A percentile compares a stretch with the other conserved stretches of the same genome.
Conservation (phyloP, 176 grass and related monocot genomes). For the Avena atlantica region DNA sequence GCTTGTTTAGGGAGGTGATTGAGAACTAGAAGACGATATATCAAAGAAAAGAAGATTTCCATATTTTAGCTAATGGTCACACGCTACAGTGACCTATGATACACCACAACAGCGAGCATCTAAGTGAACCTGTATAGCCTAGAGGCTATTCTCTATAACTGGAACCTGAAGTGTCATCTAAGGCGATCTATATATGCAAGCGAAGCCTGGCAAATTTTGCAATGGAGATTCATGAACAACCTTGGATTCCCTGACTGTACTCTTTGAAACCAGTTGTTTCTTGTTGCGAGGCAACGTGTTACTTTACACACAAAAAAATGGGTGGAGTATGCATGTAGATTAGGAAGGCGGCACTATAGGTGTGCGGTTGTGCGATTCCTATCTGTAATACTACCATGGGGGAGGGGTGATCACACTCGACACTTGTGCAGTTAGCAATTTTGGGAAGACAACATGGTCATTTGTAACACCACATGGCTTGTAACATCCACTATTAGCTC, state of each 20-base stretch:
- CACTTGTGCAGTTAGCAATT: background rate
- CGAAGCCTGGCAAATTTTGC: constrained; percentile 18
- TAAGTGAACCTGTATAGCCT: constrained; percentile 26
- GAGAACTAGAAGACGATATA: too few relatives aligned
- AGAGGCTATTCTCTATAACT: background rate
- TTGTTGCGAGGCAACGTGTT: too few relatives aligned
- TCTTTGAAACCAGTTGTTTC: background rate
- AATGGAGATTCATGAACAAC: background rate
- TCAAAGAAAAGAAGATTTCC: constrained; percentile 60
- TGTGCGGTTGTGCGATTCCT: background rate
- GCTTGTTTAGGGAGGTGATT: too few relatives aligned
- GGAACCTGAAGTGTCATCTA: background rate
- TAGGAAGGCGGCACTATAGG: background rate
- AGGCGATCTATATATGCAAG: background rate
- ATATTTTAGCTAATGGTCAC: constrained; percentile 56
- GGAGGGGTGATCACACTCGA: background rate
- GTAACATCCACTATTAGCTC: too few relatives aligned
- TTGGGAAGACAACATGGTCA: background rate
- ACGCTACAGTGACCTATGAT: constrained; percentile 26
- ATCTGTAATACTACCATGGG: background rate
- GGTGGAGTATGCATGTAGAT: background rate
- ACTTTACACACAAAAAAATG: too few relatives aligned
- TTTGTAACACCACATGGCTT: too few relatives aligned
- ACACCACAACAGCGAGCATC: background rate
- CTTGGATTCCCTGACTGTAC: constrained; percentile 18